Conservation (phyloP, 305 asterid species). For the Fraxinus xanthoxyloides region DNA sequence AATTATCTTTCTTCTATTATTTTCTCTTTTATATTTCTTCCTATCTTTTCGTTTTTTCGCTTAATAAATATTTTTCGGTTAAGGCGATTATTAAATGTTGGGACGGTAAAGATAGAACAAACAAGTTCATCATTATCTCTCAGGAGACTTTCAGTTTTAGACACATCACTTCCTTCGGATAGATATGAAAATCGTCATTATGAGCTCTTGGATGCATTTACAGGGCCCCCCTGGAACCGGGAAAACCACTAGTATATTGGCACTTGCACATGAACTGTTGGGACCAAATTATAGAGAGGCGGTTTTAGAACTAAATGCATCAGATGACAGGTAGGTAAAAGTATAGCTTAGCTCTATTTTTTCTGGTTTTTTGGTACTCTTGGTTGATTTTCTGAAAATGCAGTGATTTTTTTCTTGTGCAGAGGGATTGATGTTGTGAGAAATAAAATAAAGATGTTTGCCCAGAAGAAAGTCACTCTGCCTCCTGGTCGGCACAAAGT, state of each 20-base stretch:
- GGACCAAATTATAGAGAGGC: slow-evolving; percentile 91
- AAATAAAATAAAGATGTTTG: slow-evolving; percentile 97
- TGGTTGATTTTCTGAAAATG: slow-evolving; percentile 10
- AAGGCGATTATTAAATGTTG: not conserved
- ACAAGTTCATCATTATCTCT: not conserved
- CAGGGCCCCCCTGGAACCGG: slow-evolving; percentile 99
- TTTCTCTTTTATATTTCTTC: not conserved
- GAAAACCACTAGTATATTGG: slow-evolving; percentile 88
- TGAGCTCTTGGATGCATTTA: slow-evolving; percentile 1
- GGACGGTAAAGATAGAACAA: not conserved
- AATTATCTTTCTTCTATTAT: not conserved
- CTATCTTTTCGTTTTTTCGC: not conserved
- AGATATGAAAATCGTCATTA: not conserved
- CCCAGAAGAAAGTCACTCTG: slow-evolving; percentile 89
- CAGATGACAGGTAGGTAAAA: slow-evolving; percentile 72
- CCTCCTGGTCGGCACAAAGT: slow-evolving; percentile 91
- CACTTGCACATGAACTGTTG: slow-evolving; percentile 93
- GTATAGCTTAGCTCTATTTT: slow-evolving; percentile 7
- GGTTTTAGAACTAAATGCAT: slow-evolving; percentile 89
- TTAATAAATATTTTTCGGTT: not conserved
- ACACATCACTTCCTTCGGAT: not conserved
- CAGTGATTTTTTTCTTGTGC: slow-evolving; percentile 18
- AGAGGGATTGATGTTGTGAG: slow-evolving; percentile 98
- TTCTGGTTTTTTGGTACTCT: not conserved
- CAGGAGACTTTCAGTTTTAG: not conserved